Evolutionary conservation across 1,139 yeast genomes (phyloP), one percentile per base, ranked within the genome.

Genomic region (Candida mesenterica): DNA sequence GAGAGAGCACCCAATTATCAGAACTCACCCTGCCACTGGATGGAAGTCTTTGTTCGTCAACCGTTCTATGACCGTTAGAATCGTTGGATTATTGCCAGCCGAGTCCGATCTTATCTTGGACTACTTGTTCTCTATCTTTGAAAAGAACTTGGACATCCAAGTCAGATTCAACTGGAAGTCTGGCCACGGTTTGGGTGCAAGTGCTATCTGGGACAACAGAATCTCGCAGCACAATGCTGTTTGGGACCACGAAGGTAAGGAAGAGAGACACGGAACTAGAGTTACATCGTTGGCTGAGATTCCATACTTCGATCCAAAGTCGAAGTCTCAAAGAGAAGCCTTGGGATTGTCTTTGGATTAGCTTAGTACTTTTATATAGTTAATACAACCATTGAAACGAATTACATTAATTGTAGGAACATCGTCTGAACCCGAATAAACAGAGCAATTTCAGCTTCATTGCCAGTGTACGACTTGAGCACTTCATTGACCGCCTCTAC

Each of bases 131-230:
- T 26, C 41, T 23, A 45, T 52, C 13, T 51, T 47, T 30, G 57
- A 52, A 42, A 50, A 50, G 42, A 49, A 52, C 42, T 43, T 50
- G 40, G 56, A 52, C 33, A 50, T 50, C 33, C 51, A 47, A 31
- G 51, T 47, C 22, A 37, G 40, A 37, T 52, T 49, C 46, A 43
- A 46, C 37, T 52, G 57, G 57, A 49, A 45, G 34, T 45, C 48
- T 24, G 43, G 53, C 32, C 42, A 50, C 38, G 54, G 53, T 3
- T 44, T 39, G 32, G 57, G 57, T n/a, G 49, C 55, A 6, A 50
- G 55, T 20, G 57, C 57, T 16, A 44, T 52, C 34, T 52, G 57
- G 57, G 57, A 52, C 33, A 52, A 52, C 52, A 45, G 57, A 38
- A 36, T 52, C 33, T 51, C 55, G 24, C 53, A 52, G 32, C 57